A percentile compares a stretch with the other conserved stretches of the same genome.
Conservation (phyloP, 176 grass and related monocot species). For the Lolium multiflorum region DNA sequence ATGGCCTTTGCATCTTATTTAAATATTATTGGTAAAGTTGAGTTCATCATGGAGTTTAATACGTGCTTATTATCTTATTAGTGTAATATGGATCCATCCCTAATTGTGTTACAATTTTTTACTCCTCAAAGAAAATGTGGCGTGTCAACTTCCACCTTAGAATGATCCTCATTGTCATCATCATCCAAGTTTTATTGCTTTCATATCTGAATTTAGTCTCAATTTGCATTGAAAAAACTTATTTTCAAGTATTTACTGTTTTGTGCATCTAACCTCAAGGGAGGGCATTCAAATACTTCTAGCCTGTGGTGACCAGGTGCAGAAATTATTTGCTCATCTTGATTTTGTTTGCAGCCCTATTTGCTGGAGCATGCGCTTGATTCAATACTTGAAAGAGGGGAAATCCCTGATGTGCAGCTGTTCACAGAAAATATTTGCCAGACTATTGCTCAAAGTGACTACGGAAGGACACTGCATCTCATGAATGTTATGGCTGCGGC, state of each 20-base stretch:
- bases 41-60: background rate
- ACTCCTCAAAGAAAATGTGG: background rate
- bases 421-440: slow-evolving; percentile 55
- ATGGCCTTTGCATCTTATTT: background rate
- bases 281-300: slow-evolving; percentile 2
- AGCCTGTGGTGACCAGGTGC: slow-evolving; percentile 11
- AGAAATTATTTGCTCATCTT: slow-evolving; percentile 21
- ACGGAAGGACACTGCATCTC: slow-evolving; percentile 43
- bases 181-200: slow-evolving; percentile 2
- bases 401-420: slow-evolving; percentile 45
- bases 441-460: slow-evolving; percentile 40
- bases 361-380: slow-evolving; percentile 59
- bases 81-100: slow-evolving; percentile 5
- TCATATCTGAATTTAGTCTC: slow-evolving; percentile 22
- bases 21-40: background rate
- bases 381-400: slow-evolving; percentile 52
- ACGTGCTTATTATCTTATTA: background rate
- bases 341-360: slow-evolving; percentile 44
- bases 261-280: background rate
- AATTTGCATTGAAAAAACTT: background rate
- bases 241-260: slow-evolving; percentile 16
- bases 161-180: slow-evolving; percentile 1
- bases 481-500: slow-evolving; percentile 42
- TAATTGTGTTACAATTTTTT: slow-evolving; percentile 10
- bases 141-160: background rate